These are phyloP conservation scores for Knufia fluminis DNA, from an alignment of 2,329 filamentous ascomycete species.

Conservation along the genomic window DNA sequence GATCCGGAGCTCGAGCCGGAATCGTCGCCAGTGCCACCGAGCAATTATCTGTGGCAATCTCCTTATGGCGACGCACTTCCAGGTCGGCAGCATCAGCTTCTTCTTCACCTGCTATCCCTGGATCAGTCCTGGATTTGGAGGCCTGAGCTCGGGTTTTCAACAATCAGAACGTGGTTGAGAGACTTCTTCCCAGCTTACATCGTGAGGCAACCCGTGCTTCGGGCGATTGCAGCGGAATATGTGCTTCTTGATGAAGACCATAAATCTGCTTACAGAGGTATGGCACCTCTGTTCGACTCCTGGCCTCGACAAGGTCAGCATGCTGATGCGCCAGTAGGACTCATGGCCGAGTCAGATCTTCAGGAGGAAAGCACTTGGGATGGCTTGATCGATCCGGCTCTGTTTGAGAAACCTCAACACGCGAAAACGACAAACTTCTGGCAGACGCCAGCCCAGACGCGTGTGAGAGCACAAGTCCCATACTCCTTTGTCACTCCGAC, in stretches of 20 bases:
- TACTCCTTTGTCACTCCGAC: background rate
- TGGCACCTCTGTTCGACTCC: background rate
- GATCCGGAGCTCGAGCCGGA: background rate
- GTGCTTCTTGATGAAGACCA: background rate
- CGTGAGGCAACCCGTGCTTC: background rate
- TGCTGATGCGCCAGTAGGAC: background rate
- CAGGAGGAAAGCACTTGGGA: background rate
- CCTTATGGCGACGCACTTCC: background rate
- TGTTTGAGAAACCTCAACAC: background rate
- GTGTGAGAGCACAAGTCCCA: too few relatives aligned
- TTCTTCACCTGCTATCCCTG: slow-evolving; percentile 2
- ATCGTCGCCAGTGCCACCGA: background rate
- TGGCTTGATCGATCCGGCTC: background rate
- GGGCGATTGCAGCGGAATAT: background rate
- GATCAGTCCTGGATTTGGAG: background rate
- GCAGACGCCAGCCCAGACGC: too few relatives aligned
- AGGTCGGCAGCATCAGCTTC: slow-evolving; percentile 5
- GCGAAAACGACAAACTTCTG: too few relatives aligned
- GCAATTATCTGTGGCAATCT: background rate
- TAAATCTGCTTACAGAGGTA: background rate
- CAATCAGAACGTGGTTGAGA: background rate
- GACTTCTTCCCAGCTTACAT: background rate
- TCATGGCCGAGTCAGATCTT: background rate
- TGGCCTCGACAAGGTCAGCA: background rate
- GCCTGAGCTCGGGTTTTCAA: background rate